These are phyloP conservation scores for Arabidopsis arenosa DNA, from an alignment of 345 rosid genomes.

Conservation along the genomic window DNA sequence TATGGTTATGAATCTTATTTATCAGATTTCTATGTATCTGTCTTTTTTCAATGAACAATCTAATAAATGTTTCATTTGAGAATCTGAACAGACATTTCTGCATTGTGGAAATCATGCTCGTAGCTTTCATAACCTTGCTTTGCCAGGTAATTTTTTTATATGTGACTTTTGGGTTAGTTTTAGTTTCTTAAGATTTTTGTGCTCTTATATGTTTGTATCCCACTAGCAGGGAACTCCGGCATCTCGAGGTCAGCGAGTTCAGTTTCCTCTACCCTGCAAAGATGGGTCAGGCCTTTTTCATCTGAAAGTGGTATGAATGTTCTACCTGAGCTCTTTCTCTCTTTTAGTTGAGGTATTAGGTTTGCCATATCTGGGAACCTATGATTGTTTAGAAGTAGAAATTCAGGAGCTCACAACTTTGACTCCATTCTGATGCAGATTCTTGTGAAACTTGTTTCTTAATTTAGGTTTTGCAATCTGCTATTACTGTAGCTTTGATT, in stretches of 20 bases:
- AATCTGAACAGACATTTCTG: constrained; percentile 49
- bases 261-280: constrained; percentile 44
- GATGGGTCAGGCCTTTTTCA: constrained; percentile 64
- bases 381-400: not conserved
- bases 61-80: constrained; percentile 19
- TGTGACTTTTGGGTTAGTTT: not conserved
- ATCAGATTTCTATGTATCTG: constrained; percentile 4
- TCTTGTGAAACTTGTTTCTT: not conserved
- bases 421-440: constrained; percentile 8
- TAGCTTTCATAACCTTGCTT: constrained; percentile 52
- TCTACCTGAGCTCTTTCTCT: not conserved
- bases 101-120: constrained; percentile 51
- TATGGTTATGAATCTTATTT: not conserved
- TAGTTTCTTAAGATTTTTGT: not conserved
- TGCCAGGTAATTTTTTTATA: constrained; percentile 48
- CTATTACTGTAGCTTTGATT: constrained; percentile 5
- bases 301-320: constrained; percentile 63
- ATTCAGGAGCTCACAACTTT: not conserved
- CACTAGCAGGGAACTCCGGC: constrained; percentile 51
- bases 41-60: constrained; percentile 4
- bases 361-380: not conserved
- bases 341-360: not conserved
- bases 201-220: constrained; percentile 20
- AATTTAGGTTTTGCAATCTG: not conserved
- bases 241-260: constrained; percentile 37